Percentiles rank a stretch among this genome's conserved stretches.
These are phyloP conservation scores for Pleoardoris graminearum DNA, from an alignment of 2,329 filamentous ascomycete species.

Conservation along the genomic window DNA sequence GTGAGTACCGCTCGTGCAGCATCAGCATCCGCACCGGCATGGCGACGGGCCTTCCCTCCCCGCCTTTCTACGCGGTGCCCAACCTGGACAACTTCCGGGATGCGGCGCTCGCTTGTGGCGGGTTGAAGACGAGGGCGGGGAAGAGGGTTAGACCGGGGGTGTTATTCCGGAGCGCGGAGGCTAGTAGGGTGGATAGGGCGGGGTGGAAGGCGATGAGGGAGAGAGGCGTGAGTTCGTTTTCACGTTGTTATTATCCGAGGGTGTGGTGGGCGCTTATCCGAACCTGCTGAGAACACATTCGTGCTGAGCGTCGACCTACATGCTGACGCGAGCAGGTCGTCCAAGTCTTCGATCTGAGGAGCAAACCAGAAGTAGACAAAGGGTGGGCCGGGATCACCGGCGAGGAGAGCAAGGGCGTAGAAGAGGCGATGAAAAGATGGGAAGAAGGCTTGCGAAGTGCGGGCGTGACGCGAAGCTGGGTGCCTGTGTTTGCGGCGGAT, in stretches of 20 bases:
- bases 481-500: conserved; percentile 65
- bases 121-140: conserved; percentile 36
- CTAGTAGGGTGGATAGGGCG: conserved; percentile 37
- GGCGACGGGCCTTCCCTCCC: conserved; percentile 11
- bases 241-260: background rate
- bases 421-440: conserved; percentile 40
- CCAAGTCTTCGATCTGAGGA: conserved; percentile 70
- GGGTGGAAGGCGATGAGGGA: conserved; percentile 34
- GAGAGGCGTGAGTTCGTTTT: conserved; percentile 47
- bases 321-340: no score
- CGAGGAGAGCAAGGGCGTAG: conserved; percentile 39
- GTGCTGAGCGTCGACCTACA: no score
- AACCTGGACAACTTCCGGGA: conserved; percentile 44
- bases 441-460: conserved; percentile 34
- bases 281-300: background rate
- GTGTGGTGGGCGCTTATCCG: background rate
- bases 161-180: conserved; percentile 71
- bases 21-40: background rate
- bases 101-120: conserved; percentile 25
- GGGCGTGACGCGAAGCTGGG: conserved; percentile 58
- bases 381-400: conserved; percentile 28
- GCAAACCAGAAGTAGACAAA: conserved; percentile 60
- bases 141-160: conserved; percentile 54
- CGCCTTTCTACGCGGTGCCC: conserved; percentile 41
- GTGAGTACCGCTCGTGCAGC: background rate